These are phyloP conservation scores for Elsinoe necatrix DNA, from an alignment of 2,329 filamentous ascomycete species.

Conservation along the genomic window DNA sequence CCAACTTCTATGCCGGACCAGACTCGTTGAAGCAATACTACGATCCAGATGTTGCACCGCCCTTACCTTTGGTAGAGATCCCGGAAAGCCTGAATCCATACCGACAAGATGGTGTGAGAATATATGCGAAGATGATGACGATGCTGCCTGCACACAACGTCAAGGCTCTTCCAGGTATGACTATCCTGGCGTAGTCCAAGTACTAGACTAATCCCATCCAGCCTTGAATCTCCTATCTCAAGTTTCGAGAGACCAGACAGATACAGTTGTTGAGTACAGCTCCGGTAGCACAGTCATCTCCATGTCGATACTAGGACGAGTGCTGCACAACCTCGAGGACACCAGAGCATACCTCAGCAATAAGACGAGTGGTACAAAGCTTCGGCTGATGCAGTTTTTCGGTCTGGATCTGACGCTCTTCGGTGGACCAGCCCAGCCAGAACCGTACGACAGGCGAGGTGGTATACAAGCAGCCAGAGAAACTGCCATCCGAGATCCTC, in stretches of 20 bases:
- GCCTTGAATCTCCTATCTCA: constrained; percentile 11
- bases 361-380: constrained; percentile 47
- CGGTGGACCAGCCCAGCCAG: constrained; percentile 51
- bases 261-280: constrained; percentile 52
- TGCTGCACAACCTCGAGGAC: constrained; percentile 45
- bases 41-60: constrained; percentile 49
- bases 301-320: constrained; percentile 47
- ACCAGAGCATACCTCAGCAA: constrained; percentile 50
- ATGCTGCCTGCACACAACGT: constrained; percentile 58
- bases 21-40: constrained; percentile 52
- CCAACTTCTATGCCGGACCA: constrained; percentile 51
- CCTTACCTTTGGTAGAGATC: constrained; percentile 54
- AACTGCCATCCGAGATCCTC: constrained; percentile 36
- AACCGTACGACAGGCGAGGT: constrained; percentile 46
- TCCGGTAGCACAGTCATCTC: constrained; percentile 56
- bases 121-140: constrained; percentile 60
- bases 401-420: constrained; percentile 51
- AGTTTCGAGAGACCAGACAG: constrained; percentile 27
- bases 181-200: background rate
- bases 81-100: constrained; percentile 51
- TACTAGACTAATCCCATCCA: background rate
- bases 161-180: constrained; percentile 51
- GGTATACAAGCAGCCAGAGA: constrained; percentile 43
- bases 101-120: constrained; percentile 49
- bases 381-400: constrained; percentile 52